Percentiles rank a stretch among this genome's conserved stretches.
Evolutionary conservation across 352 stramenopile genomes (phyloP).

Genomic region (Phytophthora agathidicida): DNA sequence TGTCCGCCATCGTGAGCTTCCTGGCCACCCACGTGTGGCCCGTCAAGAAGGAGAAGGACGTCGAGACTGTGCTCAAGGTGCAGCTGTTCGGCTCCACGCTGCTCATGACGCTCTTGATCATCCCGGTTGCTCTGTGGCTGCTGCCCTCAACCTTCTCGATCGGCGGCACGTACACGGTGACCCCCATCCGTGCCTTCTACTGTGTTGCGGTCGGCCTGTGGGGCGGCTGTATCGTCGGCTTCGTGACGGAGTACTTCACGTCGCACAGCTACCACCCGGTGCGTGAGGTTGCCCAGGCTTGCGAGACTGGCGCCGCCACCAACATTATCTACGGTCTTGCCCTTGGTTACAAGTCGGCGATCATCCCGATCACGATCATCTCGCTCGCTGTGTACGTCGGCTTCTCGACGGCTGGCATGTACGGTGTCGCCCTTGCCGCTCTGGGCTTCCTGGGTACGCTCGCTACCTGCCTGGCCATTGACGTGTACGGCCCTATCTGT

Average conservation of each 20-base stretch:
- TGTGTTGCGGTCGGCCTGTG: conserved; percentile 96
- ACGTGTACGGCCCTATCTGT: conserved; percentile 99
- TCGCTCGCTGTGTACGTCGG: conserved; percentile 97
- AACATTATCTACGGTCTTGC: conserved; percentile 99
- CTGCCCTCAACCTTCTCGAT: conserved; percentile 94
- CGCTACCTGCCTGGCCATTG: conserved; percentile 98
- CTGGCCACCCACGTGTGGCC: conserved; percentile 97
- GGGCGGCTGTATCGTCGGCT: conserved; percentile 97
- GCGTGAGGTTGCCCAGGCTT: conserved; percentile 96
- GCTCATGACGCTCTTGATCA: conserved; percentile 95
- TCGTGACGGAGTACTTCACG: conserved; percentile 99
- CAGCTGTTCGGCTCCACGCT: conserved; percentile 98
- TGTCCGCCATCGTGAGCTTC: conserved; percentile 97
- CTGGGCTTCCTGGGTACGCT: conserved; percentile 99
- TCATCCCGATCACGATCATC: conserved; percentile 98
- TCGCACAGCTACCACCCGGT: conserved; percentile 97
- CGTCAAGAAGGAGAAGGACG: conserved; percentile 95
- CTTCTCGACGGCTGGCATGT: conserved; percentile 98
- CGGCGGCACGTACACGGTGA: conserved; percentile 64
- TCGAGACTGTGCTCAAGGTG: conserved; percentile 97
- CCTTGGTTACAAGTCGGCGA: conserved; percentile 99
- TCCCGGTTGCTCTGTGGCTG: conserved; percentile 91
- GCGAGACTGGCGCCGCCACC: conserved; percentile 98
- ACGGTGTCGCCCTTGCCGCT: conserved; percentile 96
- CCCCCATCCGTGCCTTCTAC: conserved; percentile 89